Evolutionary conservation across 2,329 filamentous ascomycete species (phyloP), one percentile per base, ranked within the genome.

Genomic region (Hymenoscyphus fructigenus): DNA sequence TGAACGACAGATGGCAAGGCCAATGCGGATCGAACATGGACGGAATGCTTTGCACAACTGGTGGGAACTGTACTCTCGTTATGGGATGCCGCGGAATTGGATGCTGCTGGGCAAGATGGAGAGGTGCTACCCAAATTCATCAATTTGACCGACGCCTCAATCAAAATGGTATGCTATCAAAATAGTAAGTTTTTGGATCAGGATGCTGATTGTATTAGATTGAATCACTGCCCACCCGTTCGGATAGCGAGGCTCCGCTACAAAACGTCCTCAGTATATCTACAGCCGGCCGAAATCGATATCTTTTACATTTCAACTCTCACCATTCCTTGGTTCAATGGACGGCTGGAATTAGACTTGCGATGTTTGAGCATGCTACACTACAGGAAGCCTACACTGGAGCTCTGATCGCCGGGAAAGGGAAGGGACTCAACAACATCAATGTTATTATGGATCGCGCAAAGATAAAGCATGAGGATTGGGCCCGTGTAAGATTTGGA

Each of bases 301-400:
- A 97, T 75, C 83, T 99, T 1, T 84, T 99, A 44, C 95, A 98
- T 77, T 99, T 99, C 80, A 97, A 96, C 77, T 97, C 94, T 0
- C 88, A 94, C 70, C 91, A 96, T 75, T 96, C 94, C 0, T 82
- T 99, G 62, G 90, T 93, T 2, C 93, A 98, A 78, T 99, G 95
- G 95, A 97, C 95, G 0, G 91, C 95, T 17, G 92, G 91, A 56
- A 98, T 99, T 70, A 88, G 95, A 57, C 86, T 99, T 26, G 86
- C 94, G 72, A 96, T 98, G 86, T 98, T 89, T 76, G 95, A 99
- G 79, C 91, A 98, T 74, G 88, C 93, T 1, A 92, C 92, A 0
- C 81, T 99, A 38, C 94, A 98, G 75, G 95, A 99, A 79, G 93
- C 95, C 0, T 99, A 99, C 76, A 99, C 95, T 0, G 95, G 95